Evolutionary conservation across 2,329 filamentous ascomycete species (phyloP), one percentile per base, ranked within the genome.

Genomic region (Knufia fluminis): DNA sequence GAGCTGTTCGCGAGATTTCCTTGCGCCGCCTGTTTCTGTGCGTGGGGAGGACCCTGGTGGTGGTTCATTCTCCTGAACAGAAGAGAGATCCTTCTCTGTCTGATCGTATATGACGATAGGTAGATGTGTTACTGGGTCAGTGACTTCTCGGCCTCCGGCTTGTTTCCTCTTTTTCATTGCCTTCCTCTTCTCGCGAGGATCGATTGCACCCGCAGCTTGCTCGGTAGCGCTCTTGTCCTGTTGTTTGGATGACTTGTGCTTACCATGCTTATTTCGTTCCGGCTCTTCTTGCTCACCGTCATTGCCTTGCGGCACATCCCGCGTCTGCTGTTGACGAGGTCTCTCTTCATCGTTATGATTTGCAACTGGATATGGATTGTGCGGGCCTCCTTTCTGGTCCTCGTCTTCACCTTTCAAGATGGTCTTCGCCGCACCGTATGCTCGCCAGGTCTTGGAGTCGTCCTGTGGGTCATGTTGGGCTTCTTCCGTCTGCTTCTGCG

Each of bases 41-140:
- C 67, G 66, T 4, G 70, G 57, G 14, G 68, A 64, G 14, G 64
- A 61, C 8, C 71, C 72, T 32, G 64, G 60, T 0, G 69, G 62
- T 2, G 67, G 63, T 3, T 68, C 63, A 53, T 76, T 76, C 60
- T 75, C 66, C 28, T 68, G 62, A 20, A 68, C 65, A 46, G 64
- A 63, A 52, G 74, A 68, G 26, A 86, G 68, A 46, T 83, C 79
- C 33, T 78, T 75, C 23, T 75, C 71, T 0, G 82, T 85, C 58
- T 81, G 81, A 60, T 86, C 83, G 60, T 84, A 80, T 31, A 86
- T 82, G 31, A 67, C 70, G 42, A 86, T 74, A 1, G 82, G 82
- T 2, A 86, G 70, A 64, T 86, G 83, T 1, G 83, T 87, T 33
- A 86, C 74, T 0, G 83, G 83, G 59, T 87, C 83, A 1, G 82